phyloP scores from a whole-genome alignment of 257 asterid species.

The Plantago ovata region DNA sequence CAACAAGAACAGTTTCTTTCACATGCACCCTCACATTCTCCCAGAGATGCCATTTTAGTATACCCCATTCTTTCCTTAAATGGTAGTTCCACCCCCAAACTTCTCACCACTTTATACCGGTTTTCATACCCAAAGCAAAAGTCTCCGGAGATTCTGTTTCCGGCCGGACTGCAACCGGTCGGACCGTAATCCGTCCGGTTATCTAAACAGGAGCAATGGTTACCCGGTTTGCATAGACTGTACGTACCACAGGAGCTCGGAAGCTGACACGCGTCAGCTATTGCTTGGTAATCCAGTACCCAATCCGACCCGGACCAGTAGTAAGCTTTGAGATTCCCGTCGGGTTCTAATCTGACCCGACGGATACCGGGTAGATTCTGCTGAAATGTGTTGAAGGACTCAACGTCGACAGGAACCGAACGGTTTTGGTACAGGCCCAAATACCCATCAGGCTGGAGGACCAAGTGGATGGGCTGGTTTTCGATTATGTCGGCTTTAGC shows the following conservation, averaged over 20 bases:
- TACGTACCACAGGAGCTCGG: slow-evolving; percentile 76
- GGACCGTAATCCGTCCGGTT: slow-evolving; percentile 36
- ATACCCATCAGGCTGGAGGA: slow-evolving; percentile 58
- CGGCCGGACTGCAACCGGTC: slow-evolving; percentile 39
- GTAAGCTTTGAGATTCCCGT: slow-evolving; percentile 73
- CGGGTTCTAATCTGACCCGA: slow-evolving; percentile 67
- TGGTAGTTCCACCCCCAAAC: slow-evolving; percentile 76
- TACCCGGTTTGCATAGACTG: slow-evolving; percentile 63
- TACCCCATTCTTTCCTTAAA: slow-evolving; percentile 62
- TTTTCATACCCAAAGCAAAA: slow-evolving; percentile 43
- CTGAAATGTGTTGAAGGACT: slow-evolving; percentile 68
- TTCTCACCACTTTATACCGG: slow-evolving; percentile 35
- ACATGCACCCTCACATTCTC: slow-evolving; percentile 60
- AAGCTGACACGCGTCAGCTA: slow-evolving; percentile 60
- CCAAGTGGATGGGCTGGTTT: slow-evolving; percentile 57
- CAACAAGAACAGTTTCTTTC: slow-evolving; percentile 67
- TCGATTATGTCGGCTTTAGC: slow-evolving; percentile 59
- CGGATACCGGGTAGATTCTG: slow-evolving; percentile 49
- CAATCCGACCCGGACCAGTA: slow-evolving; percentile 88
- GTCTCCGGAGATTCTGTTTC: slow-evolving; percentile 26
- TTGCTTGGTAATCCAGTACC: slow-evolving; percentile 58
- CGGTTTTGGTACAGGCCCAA: slow-evolving; percentile 80
- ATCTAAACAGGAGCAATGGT: slow-evolving; percentile 64
- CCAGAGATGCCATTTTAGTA: slow-evolving; percentile 36
- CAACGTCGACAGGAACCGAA: slow-evolving; percentile 61